Percentiles rank a stretch among this genome's conserved stretches.
Evolutionary conservation across 2,329 filamentous ascomycete genomes (phyloP).

Genomic region (Sporothrix phasma): DNA sequence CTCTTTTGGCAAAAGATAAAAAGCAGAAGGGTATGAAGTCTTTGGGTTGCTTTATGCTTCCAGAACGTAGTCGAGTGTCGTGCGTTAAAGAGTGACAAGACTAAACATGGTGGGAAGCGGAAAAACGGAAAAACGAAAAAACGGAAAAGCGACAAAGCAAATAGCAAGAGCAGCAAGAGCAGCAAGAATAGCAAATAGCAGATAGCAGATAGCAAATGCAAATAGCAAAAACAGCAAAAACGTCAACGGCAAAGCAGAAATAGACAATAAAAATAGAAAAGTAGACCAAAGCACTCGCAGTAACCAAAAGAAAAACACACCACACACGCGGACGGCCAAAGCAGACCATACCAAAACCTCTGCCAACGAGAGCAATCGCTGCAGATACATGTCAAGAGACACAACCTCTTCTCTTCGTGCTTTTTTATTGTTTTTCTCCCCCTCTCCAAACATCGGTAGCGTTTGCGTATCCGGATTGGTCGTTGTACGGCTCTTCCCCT

Average conservation of each 20-base stretch:
- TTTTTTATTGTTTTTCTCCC: background rate
- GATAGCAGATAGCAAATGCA: too few relatives aligned
- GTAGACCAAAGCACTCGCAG: background rate
- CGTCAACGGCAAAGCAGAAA: too few relatives aligned
- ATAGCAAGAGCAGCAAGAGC: too few relatives aligned
- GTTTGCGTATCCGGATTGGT: background rate
- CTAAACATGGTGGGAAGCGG: too few relatives aligned
- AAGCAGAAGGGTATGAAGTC: background rate
- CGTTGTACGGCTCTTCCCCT: background rate
- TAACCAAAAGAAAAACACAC: too few relatives aligned
- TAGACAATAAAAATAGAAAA: too few relatives aligned
- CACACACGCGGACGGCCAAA: background rate
- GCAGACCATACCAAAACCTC: background rate
- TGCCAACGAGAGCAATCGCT: background rate
- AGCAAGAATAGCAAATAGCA: too few relatives aligned
- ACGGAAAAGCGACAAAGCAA: too few relatives aligned
- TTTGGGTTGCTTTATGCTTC: background rate
- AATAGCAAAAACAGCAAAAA: background rate
- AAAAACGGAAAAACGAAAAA: too few relatives aligned
- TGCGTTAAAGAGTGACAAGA: too few relatives aligned
- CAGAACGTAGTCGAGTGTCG: background rate
- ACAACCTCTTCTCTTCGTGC: background rate
- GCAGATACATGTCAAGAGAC: background rate
- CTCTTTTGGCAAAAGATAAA: too few relatives aligned
- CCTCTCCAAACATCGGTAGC: background rate